phyloP scores from a whole-genome alignment of 192 early-diverging fungal species.

The Phycomyces nitens region DNA sequence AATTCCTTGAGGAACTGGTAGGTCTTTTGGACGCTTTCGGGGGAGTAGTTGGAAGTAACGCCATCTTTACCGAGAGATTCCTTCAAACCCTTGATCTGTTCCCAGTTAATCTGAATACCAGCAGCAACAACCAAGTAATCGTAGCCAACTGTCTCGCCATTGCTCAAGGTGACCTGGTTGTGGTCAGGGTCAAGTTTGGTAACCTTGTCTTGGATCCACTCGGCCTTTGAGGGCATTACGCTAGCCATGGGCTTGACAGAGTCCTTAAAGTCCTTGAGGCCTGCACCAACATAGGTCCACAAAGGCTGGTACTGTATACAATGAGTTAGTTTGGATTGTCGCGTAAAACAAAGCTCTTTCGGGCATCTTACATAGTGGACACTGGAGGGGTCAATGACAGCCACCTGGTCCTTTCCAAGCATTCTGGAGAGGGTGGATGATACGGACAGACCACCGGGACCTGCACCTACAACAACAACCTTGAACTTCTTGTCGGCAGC shows the following conservation, averaged over 20 bases:
- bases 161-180: conserved; percentile 63
- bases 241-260: conserved; percentile 62
- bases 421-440: conserved; percentile 63
- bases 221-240: conserved; percentile 68
- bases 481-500: conserved; percentile 38
- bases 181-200: conserved; percentile 62
- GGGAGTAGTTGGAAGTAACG: conserved; percentile 81
- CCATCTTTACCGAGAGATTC: conserved; percentile 75
- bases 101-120: conserved; percentile 75
- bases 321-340: not conserved
- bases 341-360: conserved; percentile 2
- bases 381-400: conserved; percentile 70
- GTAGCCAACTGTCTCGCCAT: conserved; percentile 62
- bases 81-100: conserved; percentile 71
- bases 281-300: conserved; percentile 88
- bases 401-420: conserved; percentile 63
- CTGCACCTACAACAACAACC: conserved; percentile 55
- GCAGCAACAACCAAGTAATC: conserved; percentile 75
- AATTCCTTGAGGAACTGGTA: conserved; percentile 67
- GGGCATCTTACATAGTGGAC: conserved; percentile 59
- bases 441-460: conserved; percentile 59
- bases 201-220: conserved; percentile 74
- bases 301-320: conserved; percentile 72
- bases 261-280: conserved; percentile 73
- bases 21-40: conserved; percentile 68